phyloP scores from a whole-genome alignment of 495 filamentous ascomycete genomes.

The Cercophora scortea region DNA sequence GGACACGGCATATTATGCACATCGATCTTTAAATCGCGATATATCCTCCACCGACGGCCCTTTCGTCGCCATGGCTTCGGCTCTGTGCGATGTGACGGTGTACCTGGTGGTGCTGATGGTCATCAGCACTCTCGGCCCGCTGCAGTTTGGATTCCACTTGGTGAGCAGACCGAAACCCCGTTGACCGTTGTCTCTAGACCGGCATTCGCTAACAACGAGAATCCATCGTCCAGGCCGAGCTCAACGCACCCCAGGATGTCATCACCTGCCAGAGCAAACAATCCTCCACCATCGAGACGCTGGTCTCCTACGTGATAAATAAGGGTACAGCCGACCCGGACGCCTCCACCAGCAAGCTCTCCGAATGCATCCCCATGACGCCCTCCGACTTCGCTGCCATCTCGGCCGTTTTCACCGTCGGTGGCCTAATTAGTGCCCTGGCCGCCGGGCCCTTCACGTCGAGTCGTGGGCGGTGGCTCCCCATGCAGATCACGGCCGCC shows the following conservation, averaged over 20 bases:
- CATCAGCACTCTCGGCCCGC: constrained; percentile 65
- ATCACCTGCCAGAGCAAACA: constrained; percentile 69
- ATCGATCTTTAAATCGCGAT: background rate
- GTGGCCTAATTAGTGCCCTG: constrained; percentile 78
- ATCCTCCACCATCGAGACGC: constrained; percentile 31
- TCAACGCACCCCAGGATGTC: constrained; percentile 88
- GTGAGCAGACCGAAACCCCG: constrained; percentile 37
- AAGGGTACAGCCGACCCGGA: constrained; percentile 9
- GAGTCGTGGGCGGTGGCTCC: constrained; percentile 59
- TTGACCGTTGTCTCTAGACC: too few relatives aligned
- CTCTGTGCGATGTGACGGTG: constrained; percentile 42
- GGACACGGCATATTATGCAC: background rate
- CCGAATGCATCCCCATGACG: constrained; percentile 79
- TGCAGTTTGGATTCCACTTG: constrained; percentile 92
- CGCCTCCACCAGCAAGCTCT: constrained; percentile 31
- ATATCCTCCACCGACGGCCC: background rate
- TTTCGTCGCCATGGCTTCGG: constrained; percentile 23
- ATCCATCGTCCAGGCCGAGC: constrained; percentile 58
- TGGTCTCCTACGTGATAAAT: constrained; percentile 18
- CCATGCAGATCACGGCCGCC: constrained; percentile 63
- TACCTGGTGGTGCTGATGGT: constrained; percentile 59
- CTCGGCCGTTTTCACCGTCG: constrained; percentile 84
- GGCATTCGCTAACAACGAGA: constrained; percentile 12
- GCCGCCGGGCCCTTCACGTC: constrained; percentile 66
- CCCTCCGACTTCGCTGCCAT: constrained; percentile 69